A percentile compares a stretch with the other conserved stretches of the same genome.
phyloP scores from a whole-genome alignment of 108 stramenopile genomes.

The Fragilariopsis cylindrus region DNA sequence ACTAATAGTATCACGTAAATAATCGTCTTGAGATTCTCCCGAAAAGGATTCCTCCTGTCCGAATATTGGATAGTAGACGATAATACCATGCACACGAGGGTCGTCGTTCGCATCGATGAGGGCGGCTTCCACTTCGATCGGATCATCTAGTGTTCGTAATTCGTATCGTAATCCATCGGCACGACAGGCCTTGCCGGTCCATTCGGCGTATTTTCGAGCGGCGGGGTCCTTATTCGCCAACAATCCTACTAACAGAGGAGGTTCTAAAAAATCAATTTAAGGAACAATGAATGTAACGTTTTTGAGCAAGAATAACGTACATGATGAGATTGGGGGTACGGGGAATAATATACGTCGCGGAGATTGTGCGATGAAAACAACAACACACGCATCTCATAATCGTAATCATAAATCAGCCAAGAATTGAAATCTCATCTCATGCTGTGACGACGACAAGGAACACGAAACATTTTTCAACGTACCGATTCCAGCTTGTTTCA shows the following conservation, averaged over 20 bases:
- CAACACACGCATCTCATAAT: conserved; percentile 3
- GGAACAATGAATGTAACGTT: not conserved
- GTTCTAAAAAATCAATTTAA: conserved; percentile 38
- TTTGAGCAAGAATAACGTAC: not conserved
- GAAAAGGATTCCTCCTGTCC: conserved; percentile 92
- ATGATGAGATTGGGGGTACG: not conserved
- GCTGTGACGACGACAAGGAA: not conserved
- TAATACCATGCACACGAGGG: conserved; percentile 93
- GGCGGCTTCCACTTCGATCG: conserved; percentile 88
- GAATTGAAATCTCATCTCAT: not conserved
- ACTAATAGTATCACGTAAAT: conserved; percentile 92
- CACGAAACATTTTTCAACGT: conserved; percentile 9
- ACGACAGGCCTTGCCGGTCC: conserved; percentile 91
- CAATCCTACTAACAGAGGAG: conserved; percentile 92
- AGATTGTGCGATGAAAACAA: too few relatives aligned
- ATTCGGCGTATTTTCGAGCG: conserved; percentile 93
- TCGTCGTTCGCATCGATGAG: conserved; percentile 91
- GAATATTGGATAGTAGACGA: conserved; percentile 98
- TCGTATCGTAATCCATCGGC: conserved; percentile 95
- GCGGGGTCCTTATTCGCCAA: conserved; percentile 93
- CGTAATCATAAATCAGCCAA: too few relatives aligned
- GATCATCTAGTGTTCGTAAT: conserved; percentile 73
- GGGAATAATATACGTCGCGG: not conserved
- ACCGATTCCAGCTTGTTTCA: conserved; percentile 69
- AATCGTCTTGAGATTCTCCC: conserved; percentile 95